Evolutionary conservation across 768 basidiomycete genomes (phyloP), one percentile per base, ranked within the genome.

Genomic region (Chalciporus chontae): DNA sequence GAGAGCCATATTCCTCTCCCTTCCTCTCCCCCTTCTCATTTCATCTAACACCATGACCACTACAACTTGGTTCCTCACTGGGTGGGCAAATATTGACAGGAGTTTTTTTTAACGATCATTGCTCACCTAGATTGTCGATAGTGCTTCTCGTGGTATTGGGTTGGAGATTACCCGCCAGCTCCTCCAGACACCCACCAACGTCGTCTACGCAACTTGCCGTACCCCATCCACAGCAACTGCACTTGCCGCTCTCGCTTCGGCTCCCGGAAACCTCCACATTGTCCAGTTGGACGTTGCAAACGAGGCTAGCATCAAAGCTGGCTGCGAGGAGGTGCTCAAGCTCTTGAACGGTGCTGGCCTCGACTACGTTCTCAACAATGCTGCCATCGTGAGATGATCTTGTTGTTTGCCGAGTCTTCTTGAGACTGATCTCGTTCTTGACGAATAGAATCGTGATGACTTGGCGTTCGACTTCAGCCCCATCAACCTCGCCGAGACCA

Each of bases 331-430:
- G 7, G 63, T 64, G 13, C 54, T 59, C 17, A 51, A 47, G 21
- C 49, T 68, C 18, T 53, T 72, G 23, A 64, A 59, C 8, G 57
- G 58, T 17, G 45, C 14, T 10, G 68, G 68, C 6, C 53, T 72
- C 10, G 69, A 73, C 59, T 73, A 71, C 41, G 57, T 73, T 13
- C 40, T 71, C 46, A 74, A 73, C 60, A 72, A 72, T 43, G 70
- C 72, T n/a, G 71, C 59, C 1, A 61, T 70, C 37, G 71, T 73
- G 47, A 44, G 72, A 64, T 7, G 5, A 8, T 36, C 34, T n/a
- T 36, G 34, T n/a, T n/a, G 0, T 36, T 15, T n/a, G n/a, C 1
- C 15, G 8, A 14, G 7, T 41, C 38, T 41, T 19, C 40, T 7
- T 13, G 15, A 42, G n/a, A 24, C 13, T 38, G 39, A 37, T 23